Base-by-base conservation (phyloP, 129 eudicot species). In the Cynara cardunculus region DNA sequence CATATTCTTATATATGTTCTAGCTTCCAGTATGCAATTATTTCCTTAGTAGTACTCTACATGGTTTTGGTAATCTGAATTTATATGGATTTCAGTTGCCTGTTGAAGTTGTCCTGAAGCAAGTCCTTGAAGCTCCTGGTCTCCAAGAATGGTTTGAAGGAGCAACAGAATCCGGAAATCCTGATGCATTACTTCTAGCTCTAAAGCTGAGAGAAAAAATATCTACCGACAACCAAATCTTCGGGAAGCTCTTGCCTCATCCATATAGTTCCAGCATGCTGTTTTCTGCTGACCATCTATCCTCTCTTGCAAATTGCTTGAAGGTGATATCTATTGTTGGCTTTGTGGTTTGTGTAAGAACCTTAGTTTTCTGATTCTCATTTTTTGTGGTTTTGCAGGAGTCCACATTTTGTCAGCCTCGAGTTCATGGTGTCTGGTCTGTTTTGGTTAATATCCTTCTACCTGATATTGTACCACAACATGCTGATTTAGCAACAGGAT, bases 371-470 rank as follows among this genome's bases (percentile, higher is more conserved):
- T 78, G 41, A 79, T 35, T 68, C 44, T 35, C 49, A 1, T 78
- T 44, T 41, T 34, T 26, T 78, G 59, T 34, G 75, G 62, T 39
- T 44, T 76, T 88, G 78, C 92, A 96, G 98, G 97, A 93, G 79
- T 96, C 99, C 11, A 91, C 99, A 61, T 96, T 93, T 84, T 96
- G 97, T 86, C 97, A 88, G 84, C 98, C 99, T 66, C 95, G 98
- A 71, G 92, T 95, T 53, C 99, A 96, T 78, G 86, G 97, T 83
- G 85, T 96, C 21, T 96, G 98, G 98, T 86, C 95, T 77, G 85
- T 84, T 77, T 72, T 92, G 80, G 86, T 93, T 35, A 90, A 84
- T 78, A 72, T 77, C 25, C 85, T 96, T 11, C 78, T 96, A 65
- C 97, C 98, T 21, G 97, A 89, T 62, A 24, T 31, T 85, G 81